A percentile compares a stretch with the other conserved stretches of the same genome.
These are phyloP conservation scores for Dothiorella sarmentorum DNA, from an alignment of 2,329 filamentous ascomycete species.

Conservation along the genomic window DNA sequence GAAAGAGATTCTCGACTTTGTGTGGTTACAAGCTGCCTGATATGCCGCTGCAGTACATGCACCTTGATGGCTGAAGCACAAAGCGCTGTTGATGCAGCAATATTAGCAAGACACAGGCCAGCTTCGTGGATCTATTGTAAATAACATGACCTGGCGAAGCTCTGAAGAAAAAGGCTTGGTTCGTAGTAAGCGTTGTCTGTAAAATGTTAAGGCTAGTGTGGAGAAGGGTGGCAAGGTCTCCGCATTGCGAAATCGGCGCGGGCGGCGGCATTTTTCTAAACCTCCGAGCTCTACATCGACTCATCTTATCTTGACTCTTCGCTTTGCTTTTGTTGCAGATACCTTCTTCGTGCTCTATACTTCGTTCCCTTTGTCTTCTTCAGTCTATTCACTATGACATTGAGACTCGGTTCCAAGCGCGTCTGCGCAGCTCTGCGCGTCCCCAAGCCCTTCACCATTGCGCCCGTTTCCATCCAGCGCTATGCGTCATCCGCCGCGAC, in stretches of 20 bases:
- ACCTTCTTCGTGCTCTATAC: background rate
- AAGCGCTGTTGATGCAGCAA: too few species aligned
- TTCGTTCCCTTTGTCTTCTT: background rate
- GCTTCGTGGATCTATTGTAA: too few species aligned
- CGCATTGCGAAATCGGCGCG: background rate
- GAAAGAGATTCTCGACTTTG: too few species aligned
- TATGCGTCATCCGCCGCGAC: constrained; percentile 39
- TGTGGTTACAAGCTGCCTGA: too few species aligned
- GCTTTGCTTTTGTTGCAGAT: background rate
- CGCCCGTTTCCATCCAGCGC: constrained; percentile 17
- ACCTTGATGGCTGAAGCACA: too few species aligned
- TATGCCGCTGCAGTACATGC: too few species aligned
- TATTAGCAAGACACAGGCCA: too few species aligned
- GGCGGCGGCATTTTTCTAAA: constrained; percentile 5
- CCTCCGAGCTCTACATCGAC: background rate
- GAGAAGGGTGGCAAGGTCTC: background rate
- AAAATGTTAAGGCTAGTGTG: too few species aligned
- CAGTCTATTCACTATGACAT: constrained; percentile 12
- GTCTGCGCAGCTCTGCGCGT: constrained; percentile 24
- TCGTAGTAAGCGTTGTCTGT: background rate
- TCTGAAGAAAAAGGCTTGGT: background rate
- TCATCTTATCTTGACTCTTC: background rate
- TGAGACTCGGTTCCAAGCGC: constrained; percentile 10
- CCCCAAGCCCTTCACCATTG: background rate
- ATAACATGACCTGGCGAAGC: too few species aligned